Evolutionary conservation across 2,329 filamentous ascomycete genomes (phyloP).

Genomic region (Torrubiellomyces zombiae): DNA sequence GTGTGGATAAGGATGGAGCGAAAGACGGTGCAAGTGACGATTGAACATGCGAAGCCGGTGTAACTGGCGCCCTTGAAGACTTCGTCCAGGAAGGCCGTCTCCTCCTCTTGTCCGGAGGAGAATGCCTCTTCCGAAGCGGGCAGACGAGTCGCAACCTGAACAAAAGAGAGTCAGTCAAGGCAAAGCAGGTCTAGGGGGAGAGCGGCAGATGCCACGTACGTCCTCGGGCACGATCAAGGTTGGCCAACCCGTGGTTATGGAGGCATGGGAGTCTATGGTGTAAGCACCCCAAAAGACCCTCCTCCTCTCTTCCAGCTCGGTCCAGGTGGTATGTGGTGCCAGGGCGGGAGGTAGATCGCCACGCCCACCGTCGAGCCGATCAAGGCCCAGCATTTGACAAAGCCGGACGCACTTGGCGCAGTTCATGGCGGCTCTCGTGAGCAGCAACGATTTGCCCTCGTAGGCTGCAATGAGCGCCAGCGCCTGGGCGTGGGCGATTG

Average conservation of each 20-base stretch:
- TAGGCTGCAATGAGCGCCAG: constrained; percentile 62
- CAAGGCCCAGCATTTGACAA: constrained; percentile 70
- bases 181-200: background rate
- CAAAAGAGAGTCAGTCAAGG: background rate
- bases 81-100: constrained; percentile 45
- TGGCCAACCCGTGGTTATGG: constrained; percentile 83
- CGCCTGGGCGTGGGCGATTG: constrained; percentile 61
- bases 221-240: constrained; percentile 62
- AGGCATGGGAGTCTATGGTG: constrained; percentile 68
- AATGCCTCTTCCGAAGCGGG: constrained; percentile 68
- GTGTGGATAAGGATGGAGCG: constrained; percentile 69
- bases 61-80: constrained; percentile 46
- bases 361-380: constrained; percentile 52
- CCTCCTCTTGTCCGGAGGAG: constrained; percentile 43
- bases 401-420: constrained; percentile 54
- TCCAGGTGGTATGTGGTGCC: constrained; percentile 60
- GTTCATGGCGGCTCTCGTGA: constrained; percentile 75
- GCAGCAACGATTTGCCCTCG: constrained; percentile 74
- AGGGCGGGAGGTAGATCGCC: constrained; percentile 59
- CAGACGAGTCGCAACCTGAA: constrained; percentile 61
- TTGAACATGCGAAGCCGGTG: constrained; percentile 54
- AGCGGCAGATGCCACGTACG: constrained; percentile 18
- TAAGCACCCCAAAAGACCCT: constrained; percentile 79
- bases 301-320: constrained; percentile 58
- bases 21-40: constrained; percentile 63